Conservation (phyloP, 805 yeast genomes). For the Candida insectorum region DNA sequence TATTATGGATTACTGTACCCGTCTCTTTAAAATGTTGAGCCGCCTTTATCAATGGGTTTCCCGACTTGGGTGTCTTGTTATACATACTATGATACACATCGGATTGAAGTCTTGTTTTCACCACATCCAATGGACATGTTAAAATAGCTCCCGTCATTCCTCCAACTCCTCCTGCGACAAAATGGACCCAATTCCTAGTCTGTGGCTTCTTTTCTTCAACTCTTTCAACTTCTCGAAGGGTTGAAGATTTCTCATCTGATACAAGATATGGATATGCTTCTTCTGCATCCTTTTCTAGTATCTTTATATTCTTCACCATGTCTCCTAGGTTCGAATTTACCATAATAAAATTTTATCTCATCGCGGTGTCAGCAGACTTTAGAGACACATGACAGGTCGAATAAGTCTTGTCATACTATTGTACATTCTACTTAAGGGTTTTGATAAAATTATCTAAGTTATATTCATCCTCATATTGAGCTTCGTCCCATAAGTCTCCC, state of each 20-base stretch:
- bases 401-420: no score
- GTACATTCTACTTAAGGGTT: slow-evolving; percentile 38
- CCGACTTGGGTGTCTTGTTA: slow-evolving; percentile 41
- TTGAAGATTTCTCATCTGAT: slow-evolving; percentile 68
- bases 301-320: slow-evolving; percentile 6
- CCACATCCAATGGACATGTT: slow-evolving; percentile 95
- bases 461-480: slow-evolving; percentile 95
- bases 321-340: no score
- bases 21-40: slow-evolving; percentile 81
- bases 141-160: slow-evolving; percentile 97
- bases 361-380: no score
- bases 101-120: slow-evolving; percentile 90
- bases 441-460: slow-evolving; percentile 90
- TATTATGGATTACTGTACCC: slow-evolving; percentile 60
- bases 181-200: slow-evolving; percentile 59
- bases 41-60: slow-evolving; percentile 41
- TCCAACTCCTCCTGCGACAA: slow-evolving; percentile 89
- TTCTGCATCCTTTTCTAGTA: slow-evolving; percentile 50
- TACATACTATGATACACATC: slow-evolving; percentile 69
- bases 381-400: no score
- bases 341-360: no score
- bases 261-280: slow-evolving; percentile 61
- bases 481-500: slow-evolving; percentile 93
- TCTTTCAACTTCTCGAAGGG: slow-evolving; percentile 31
- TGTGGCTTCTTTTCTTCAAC: slow-evolving; percentile 10